These are phyloP conservation scores for Boletus pseudopeckii DNA, from an alignment of 768 basidiomycete genomes.

Conservation along the genomic window DNA sequence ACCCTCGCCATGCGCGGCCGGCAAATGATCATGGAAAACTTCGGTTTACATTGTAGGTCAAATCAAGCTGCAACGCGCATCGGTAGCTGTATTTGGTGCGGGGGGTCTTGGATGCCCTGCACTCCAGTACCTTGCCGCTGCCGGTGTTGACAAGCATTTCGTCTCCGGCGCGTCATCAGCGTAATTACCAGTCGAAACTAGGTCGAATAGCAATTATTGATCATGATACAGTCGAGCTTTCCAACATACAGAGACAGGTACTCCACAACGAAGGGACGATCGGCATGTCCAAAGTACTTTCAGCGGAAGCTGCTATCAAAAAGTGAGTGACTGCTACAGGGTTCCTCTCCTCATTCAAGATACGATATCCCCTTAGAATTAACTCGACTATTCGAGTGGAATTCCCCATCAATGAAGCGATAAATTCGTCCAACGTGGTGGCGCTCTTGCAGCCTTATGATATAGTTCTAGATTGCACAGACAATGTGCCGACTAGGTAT, in stretches of 20 bases:
- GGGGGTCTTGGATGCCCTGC: constrained; percentile 97
- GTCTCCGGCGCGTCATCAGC: neutral
- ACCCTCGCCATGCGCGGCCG: constrained; percentile 89
- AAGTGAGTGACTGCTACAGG: constrained; percentile 45
- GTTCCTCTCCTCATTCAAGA: neutral
- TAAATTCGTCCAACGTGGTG: constrained; percentile 64
- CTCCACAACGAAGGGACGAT: constrained; percentile 56
- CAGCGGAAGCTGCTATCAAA: constrained; percentile 67
- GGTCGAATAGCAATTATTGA: constrained; percentile 86
- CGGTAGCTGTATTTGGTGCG: constrained; percentile 87
- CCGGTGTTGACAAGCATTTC: constrained; percentile 73
- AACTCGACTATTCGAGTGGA: constrained; percentile 69
- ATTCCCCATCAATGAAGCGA: constrained; percentile 46
- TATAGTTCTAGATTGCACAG: constrained; percentile 90
- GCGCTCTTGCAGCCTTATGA: constrained; percentile 59
- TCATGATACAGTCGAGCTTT: constrained; percentile 81
- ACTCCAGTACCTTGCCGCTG: constrained; percentile 88
- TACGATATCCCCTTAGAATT: constrained; percentile 47
- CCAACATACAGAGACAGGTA: constrained; percentile 93
- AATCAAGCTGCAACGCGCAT: constrained; percentile 69
- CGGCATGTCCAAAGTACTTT: constrained; percentile 77
- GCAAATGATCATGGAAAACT: constrained; percentile 91
- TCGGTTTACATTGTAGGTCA: constrained; percentile 97
- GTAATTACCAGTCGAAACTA: constrained; percentile 30
- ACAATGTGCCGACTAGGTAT: constrained; percentile 90